Conservation (phyloP, 176 grass and related monocot genomes). For the Luzula sylvatica region DNA sequence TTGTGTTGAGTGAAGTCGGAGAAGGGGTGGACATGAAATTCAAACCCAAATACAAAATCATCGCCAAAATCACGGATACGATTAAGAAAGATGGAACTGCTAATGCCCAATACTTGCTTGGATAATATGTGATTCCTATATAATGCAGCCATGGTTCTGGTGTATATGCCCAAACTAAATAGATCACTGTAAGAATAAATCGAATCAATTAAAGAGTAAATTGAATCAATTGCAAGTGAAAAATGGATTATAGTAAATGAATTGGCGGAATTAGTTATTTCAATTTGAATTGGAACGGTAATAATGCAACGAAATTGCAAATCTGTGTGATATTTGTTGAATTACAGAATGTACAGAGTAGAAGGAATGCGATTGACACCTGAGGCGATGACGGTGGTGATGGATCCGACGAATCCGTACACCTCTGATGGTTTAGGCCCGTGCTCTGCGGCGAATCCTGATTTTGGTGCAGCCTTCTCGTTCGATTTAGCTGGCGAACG, state of each 20-base stretch:
- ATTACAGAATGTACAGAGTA: too few species aligned
- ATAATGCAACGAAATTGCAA: too few species aligned
- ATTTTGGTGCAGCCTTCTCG: neutral
- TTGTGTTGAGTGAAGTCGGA: conserved; percentile 28
- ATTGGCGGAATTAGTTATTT: neutral
- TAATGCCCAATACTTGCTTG: conserved; percentile 71
- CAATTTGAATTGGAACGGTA: too few species aligned
- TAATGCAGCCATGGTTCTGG: conserved; percentile 43
- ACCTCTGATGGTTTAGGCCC: conserved; percentile 84
- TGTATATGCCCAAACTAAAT: conserved; percentile 61
- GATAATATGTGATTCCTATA: conserved; percentile 88
- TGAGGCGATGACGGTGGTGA: conserved; percentile 62
- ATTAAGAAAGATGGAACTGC: conserved; percentile 37
- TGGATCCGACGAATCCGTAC: conserved; percentile 87
- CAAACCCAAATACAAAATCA: conserved; percentile 38
- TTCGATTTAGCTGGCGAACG: neutral
- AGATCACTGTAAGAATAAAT: conserved; percentile 26
- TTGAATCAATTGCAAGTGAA: neutral
- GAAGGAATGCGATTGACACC: conserved; percentile 5
- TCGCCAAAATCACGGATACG: conserved; percentile 21
- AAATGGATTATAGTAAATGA: too few species aligned
- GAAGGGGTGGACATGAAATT: conserved; percentile 35
- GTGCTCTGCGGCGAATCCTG: conserved; percentile 24
- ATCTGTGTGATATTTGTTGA: too few species aligned
- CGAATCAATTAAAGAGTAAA: neutral